Evolutionary conservation across 129 eudicot species (phyloP).

Genomic region (Sambucus nigra): DNA sequence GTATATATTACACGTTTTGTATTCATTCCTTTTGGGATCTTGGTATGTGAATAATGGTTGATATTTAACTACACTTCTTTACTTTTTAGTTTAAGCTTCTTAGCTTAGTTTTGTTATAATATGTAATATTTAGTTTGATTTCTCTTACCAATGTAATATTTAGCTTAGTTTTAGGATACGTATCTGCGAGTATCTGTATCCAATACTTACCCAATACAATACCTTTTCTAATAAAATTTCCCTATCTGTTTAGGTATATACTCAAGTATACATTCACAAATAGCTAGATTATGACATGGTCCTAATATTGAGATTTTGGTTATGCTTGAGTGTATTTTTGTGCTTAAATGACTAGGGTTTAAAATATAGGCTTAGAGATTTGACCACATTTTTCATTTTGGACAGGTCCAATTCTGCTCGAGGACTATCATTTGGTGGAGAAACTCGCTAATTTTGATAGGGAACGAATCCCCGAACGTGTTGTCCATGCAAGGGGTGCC

Average conservation of each 20-base stretch:
- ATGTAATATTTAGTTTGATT: too few species aligned
- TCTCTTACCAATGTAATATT: too few species aligned
- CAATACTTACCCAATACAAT: too few species aligned
- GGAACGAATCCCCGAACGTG: constrained; percentile 87
- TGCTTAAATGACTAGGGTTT: background rate
- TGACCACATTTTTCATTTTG: background rate
- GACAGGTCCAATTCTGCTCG: constrained; percentile 82
- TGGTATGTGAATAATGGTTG: background rate
- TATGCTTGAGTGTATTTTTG: background rate
- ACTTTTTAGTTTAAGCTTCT: background rate
- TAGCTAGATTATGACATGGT: too few species aligned
- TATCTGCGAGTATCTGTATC: too few species aligned
- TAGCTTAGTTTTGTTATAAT: too few species aligned
- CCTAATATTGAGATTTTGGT: too few species aligned
- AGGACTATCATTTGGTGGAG: constrained; percentile 90
- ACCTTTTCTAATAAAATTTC: too few species aligned
- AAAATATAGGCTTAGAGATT: background rate
- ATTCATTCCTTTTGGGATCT: background rate
- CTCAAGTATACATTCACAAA: too few species aligned
- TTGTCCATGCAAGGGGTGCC: constrained; percentile 86
- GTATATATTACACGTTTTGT: background rate
- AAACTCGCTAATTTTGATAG: constrained; percentile 76
- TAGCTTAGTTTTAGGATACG: too few species aligned
- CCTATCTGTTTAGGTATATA: too few species aligned
- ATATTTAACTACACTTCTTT: too few species aligned